phyloP scores from a whole-genome alignment of 2,329 filamentous ascomycete species.

The Colletotrichum navitas region DNA sequence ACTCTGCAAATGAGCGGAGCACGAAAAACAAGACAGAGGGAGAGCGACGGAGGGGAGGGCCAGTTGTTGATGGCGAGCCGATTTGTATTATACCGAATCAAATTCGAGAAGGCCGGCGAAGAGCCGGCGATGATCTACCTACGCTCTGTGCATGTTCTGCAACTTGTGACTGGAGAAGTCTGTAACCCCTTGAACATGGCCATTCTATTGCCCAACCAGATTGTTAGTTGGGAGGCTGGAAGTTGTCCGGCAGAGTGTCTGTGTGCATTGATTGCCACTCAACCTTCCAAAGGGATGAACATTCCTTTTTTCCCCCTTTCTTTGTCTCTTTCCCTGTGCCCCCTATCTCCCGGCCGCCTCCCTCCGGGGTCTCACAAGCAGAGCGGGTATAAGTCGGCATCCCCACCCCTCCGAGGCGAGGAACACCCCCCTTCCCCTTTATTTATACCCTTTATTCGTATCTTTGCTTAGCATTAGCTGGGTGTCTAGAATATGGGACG shows the following conservation, averaged over 20 bases:
- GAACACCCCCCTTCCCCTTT: too few species aligned
- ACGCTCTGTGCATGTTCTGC: background rate
- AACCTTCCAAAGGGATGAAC: too few species aligned
- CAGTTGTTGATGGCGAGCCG: conserved; percentile 19
- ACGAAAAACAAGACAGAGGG: conserved; percentile 7
- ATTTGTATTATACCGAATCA: conserved; percentile 34
- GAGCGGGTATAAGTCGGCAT: background rate
- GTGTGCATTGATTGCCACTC: background rate
- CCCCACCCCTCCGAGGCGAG: background rate
- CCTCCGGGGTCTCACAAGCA: background rate
- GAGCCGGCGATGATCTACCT: conserved; percentile 16
- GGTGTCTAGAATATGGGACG: background rate
- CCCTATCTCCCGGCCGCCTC: background rate
- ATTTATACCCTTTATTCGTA: background rate
- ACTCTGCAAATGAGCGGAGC: conserved; percentile 15
- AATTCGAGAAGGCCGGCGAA: conserved; percentile 29
- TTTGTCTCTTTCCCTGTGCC: background rate
- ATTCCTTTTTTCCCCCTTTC: background rate
- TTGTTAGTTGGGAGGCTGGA: background rate
- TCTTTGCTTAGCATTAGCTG: background rate
- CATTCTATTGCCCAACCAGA: background rate
- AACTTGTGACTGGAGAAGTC: background rate
- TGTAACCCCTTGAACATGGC: background rate
- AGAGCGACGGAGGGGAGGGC: conserved; percentile 1
- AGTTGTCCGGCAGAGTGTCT: background rate